A percentile compares a stretch with the other conserved stretches of the same genome.
Conservation (phyloP, 2,329 filamentous ascomycete species). For the Xylariomycetidae sp. region DNA sequence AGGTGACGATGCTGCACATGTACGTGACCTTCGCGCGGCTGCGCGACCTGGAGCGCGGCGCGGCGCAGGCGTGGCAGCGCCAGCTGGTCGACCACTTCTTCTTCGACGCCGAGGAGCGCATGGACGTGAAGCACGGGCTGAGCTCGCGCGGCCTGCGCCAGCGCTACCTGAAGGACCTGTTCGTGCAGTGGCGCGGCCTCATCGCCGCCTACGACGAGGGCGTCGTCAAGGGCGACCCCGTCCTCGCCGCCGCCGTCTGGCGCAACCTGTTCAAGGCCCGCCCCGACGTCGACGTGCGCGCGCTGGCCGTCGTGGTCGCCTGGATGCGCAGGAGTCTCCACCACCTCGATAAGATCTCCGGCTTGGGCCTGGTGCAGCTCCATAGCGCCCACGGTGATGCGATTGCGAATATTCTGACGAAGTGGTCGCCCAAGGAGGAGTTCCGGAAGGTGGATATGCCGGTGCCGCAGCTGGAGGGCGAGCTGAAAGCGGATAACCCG, state of each 20-base stretch:
- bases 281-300: constrained; percentile 43
- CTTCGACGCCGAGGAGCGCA: constrained; percentile 77
- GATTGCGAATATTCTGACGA: too few relatives aligned
- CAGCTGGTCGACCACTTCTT: constrained; percentile 95
- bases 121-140: constrained; percentile 74
- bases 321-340: constrained; percentile 48
- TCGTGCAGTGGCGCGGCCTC: constrained; percentile 85
- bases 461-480: constrained; percentile 31
- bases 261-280: constrained; percentile 80
- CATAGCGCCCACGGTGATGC: constrained; percentile 31
- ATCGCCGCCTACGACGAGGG: constrained; percentile 82
- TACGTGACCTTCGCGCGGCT: constrained; percentile 82
- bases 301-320: constrained; percentile 47
- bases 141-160: constrained; percentile 52
- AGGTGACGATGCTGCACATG: constrained; percentile 94
- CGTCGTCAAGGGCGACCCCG: constrained; percentile 67
- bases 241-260: constrained; percentile 81
- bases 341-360: constrained; percentile 43
- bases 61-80: constrained; percentile 73
- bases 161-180: constrained; percentile 78
- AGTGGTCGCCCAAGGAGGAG: constrained; percentile 33
- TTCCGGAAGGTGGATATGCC: constrained; percentile 35
- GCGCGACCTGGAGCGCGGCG: constrained; percentile 66
- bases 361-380: constrained; percentile 32
- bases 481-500: constrained; percentile 13